Evolutionary conservation across 495 filamentous ascomycete genomes (phyloP).

Genomic region (Trypethelium eluteriae): DNA sequence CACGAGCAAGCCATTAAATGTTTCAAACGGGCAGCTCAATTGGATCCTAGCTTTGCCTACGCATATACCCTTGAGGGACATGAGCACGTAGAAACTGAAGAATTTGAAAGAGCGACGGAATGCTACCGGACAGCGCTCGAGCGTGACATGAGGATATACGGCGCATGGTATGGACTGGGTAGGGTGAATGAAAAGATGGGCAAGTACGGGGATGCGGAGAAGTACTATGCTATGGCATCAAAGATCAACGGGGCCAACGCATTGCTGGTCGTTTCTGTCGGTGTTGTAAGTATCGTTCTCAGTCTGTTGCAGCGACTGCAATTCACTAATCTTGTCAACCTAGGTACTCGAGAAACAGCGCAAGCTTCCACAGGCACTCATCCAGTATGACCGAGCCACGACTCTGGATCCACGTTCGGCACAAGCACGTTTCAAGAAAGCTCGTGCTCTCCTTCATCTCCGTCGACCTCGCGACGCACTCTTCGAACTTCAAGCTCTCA

Average conservation of each 20-base stretch:
- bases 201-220: constrained; percentile 80
- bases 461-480: constrained; percentile 62
- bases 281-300: constrained; percentile 43
- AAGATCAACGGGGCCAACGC: constrained; percentile 86
- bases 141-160: constrained; percentile 85
- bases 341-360: constrained; percentile 73
- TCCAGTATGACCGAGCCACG: constrained; percentile 71
- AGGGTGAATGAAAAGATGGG: constrained; percentile 91
- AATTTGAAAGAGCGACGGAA: constrained; percentile 86
- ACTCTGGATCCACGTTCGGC: constrained; percentile 73
- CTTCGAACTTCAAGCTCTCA: constrained; percentile 69
- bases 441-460: constrained; percentile 75
- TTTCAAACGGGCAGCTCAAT: constrained; percentile 87
- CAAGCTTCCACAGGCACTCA: constrained; percentile 65
- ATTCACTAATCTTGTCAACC: constrained; percentile 5
- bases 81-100: constrained; percentile 92
- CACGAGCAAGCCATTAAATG: constrained; percentile 91
- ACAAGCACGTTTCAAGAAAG: constrained; percentile 82
- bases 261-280: constrained; percentile 83
- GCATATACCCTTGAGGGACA: constrained; percentile 93
- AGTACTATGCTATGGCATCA: constrained; percentile 79
- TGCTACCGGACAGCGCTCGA: constrained; percentile 76
- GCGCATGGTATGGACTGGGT: constrained; percentile 93
- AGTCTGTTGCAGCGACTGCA: not conserved
- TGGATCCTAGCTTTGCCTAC: constrained; percentile 87